These are phyloP conservation scores for Nicotiana tabacum DNA, from an alignment of 257 asterid species.

Conservation along the genomic window DNA sequence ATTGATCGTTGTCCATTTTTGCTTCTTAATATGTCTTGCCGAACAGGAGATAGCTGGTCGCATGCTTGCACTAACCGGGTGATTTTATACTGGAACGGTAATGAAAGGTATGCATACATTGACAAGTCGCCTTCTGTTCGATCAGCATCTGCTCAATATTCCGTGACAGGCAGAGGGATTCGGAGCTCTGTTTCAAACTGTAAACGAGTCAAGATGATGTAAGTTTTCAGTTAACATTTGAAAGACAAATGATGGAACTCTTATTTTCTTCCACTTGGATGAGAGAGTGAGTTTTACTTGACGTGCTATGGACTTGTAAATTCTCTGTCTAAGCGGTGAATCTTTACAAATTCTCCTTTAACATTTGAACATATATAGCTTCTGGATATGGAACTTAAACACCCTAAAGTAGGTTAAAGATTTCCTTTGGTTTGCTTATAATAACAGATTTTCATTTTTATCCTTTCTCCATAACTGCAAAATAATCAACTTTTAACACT, in stretches of 20 bases:
- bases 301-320: neutral
- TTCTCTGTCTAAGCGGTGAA: neutral
- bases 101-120: conserved; percentile 67
- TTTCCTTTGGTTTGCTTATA: neutral
- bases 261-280: neutral
- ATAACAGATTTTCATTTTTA: neutral
- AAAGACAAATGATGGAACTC: neutral
- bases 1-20: neutral
- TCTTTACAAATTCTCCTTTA: neutral
- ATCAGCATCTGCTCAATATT: conserved; percentile 75
- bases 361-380: neutral
- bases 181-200: conserved; percentile 58
- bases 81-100: conserved; percentile 80
- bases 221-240: conserved; percentile 14
- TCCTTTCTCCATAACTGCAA: neutral
- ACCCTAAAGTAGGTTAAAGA: neutral
- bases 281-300: neutral
- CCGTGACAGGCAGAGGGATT: conserved; percentile 74
- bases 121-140: conserved; percentile 87
- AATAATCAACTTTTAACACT: neutral
- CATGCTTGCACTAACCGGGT: conserved; percentile 93
- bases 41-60: conserved; percentile 97
- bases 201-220: conserved; percentile 71
- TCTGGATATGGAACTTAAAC: neutral
- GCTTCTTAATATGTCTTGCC: conserved; percentile 4